A percentile compares a stretch with the other conserved stretches of the same genome.
Conservation (phyloP, 306 rosid genomes). For the Prunus campanulata region DNA sequence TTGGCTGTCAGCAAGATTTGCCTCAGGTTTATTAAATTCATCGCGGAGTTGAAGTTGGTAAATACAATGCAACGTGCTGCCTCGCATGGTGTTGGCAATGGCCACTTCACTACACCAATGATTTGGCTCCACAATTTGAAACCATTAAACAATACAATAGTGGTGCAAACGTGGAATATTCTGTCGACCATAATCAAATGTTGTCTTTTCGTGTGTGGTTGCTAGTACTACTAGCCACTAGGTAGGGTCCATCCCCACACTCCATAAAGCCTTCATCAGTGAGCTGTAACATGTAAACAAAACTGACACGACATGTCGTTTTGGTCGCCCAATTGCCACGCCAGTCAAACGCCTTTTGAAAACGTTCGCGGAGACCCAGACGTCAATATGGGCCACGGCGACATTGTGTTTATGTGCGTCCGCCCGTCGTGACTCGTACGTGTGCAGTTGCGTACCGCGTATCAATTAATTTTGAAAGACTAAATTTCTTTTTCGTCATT, state of each 20-base stretch:
- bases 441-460: background rate
- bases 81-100: background rate
- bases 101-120: conserved; percentile 3
- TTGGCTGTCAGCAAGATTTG: background rate
- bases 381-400: background rate
- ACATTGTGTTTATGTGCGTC: too few relatives aligned
- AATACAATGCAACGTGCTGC: background rate
- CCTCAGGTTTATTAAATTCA: background rate
- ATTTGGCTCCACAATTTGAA: background rate
- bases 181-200: background rate
- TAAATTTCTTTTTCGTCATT: background rate
- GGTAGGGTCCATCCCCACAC: background rate
- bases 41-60: background rate
- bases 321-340: background rate
- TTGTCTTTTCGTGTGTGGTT: background rate
- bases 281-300: background rate
- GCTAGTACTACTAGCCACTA: background rate
- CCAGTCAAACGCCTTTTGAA: background rate
- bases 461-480: background rate
- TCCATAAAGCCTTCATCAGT: background rate
- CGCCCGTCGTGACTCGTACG: background rate
- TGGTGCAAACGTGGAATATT: conserved; percentile 8
- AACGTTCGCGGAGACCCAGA: background rate
- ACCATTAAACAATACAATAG: background rate
- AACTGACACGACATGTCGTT: background rate